Percentiles rank a stretch among this genome's conserved stretches.
Evolutionary conservation across 2,329 filamentous ascomycete genomes (phyloP).

Genomic region (Ceratocystis papillata): DNA sequence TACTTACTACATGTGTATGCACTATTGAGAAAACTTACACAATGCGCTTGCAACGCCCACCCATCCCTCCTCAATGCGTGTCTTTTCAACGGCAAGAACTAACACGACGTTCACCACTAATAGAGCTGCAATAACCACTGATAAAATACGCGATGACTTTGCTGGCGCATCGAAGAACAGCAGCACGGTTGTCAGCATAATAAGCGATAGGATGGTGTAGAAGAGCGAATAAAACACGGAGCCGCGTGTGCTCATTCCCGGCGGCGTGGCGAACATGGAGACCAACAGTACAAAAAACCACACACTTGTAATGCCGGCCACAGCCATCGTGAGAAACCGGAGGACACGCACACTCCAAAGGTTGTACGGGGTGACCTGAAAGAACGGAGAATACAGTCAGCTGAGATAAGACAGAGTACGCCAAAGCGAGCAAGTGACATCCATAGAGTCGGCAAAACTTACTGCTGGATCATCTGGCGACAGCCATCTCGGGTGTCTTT

Average conservation of each 20-base stretch:
- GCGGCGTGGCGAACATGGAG: constrained; percentile 80
- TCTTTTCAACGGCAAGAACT: constrained; percentile 60
- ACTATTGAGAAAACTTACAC: constrained; percentile 37
- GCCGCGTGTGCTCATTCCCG: constrained; percentile 72
- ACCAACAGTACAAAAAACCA: constrained; percentile 92
- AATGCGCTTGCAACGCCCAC: constrained; percentile 76
- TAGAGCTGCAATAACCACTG: constrained; percentile 49
- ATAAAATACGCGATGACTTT: constrained; percentile 62
- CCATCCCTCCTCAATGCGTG: constrained; percentile 79
- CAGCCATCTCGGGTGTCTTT: constrained; percentile 30
- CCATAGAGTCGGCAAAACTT: constrained; percentile 3
- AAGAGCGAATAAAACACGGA: constrained; percentile 88
- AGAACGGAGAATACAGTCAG: neutral
- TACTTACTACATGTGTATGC: neutral
- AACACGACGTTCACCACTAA: constrained; percentile 60
- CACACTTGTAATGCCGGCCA: constrained; percentile 64
- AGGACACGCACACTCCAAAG: constrained; percentile 79
- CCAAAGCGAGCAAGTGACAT: neutral
- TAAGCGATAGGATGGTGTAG: constrained; percentile 67
- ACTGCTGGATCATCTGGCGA: constrained; percentile 38
- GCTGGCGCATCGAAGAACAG: constrained; percentile 84
- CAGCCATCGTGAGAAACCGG: constrained; percentile 64
- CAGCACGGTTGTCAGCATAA: constrained; percentile 63
- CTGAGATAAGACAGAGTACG: neutral
- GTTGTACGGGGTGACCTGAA: constrained; percentile 75